Percentiles rank a stretch among this genome's conserved stretches.
Evolutionary conservation across 805 yeast genomes (phyloP).

Genomic region (Suhomyces vadensis): DNA sequence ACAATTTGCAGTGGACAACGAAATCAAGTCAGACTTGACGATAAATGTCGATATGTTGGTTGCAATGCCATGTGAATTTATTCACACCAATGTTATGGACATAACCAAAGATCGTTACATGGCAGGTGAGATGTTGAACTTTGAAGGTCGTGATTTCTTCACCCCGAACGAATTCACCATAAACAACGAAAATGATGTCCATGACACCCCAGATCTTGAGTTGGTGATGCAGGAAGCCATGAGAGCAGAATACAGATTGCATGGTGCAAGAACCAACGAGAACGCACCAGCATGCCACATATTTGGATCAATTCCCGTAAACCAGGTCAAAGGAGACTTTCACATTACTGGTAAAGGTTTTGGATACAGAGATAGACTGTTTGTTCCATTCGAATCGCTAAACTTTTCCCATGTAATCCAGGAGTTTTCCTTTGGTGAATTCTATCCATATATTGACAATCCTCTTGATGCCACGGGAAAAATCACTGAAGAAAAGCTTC

Average conservation of each 20-base stretch:
- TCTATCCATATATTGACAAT: conserved; percentile 80
- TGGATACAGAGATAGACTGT: conserved; percentile 55
- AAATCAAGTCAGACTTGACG: conserved; percentile 55
- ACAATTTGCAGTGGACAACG: conserved; percentile 72
- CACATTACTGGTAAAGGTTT: conserved; percentile 78
- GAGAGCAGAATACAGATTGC: conserved; percentile 58
- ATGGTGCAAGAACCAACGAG: conserved; percentile 45
- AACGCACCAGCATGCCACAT: conserved; percentile 84
- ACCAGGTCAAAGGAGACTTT: conserved; percentile 81
- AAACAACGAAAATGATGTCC: conserved; percentile 45
- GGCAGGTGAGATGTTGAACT: conserved; percentile 73
- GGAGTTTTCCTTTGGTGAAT: conserved; percentile 89
- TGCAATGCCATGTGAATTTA: conserved; percentile 76
- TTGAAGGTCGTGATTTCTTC: conserved; percentile 62
- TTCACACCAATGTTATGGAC: conserved; percentile 79
- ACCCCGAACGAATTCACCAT: conserved; percentile 52
- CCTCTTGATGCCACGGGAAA: conserved; percentile 82
- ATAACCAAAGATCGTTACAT: conserved; percentile 72
- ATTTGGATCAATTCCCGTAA: conserved; percentile 80
- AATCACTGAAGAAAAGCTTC: conserved; percentile 48
- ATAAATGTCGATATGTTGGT: conserved; percentile 80
- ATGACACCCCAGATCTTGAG: conserved; percentile 64
- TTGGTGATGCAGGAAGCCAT: conserved; percentile 65
- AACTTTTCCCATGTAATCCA: conserved; percentile 83
- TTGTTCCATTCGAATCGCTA: conserved; percentile 49